Conservation (phyloP, 495 filamentous ascomycete genomes). For the Stereocaulon alpinum region DNA sequence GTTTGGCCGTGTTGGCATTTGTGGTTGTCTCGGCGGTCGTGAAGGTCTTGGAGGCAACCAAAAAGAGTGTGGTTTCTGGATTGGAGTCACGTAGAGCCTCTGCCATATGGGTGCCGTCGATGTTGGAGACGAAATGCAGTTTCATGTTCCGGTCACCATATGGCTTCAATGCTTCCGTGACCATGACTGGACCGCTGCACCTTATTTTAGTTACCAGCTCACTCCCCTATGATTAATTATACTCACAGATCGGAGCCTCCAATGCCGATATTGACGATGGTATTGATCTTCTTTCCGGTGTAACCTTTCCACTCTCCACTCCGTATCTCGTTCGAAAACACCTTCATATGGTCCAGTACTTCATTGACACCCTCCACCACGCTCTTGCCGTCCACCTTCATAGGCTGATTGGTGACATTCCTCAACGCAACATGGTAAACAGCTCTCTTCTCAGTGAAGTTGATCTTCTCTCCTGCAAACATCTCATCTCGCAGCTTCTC, state of each 20-base stretch:
- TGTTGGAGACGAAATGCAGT: slow-evolving; percentile 98
- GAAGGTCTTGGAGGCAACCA: slow-evolving; percentile 98
- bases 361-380: slow-evolving; percentile 90
- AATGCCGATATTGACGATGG: slow-evolving; percentile 95
- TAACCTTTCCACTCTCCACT: slow-evolving; percentile 97
- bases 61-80: slow-evolving; percentile 94
- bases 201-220: slow-evolving; percentile 27
- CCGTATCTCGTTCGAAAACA: slow-evolving; percentile 87
- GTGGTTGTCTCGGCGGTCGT: slow-evolving; percentile 95
- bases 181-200: slow-evolving; percentile 88
- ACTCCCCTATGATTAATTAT: slow-evolving; percentile 2
- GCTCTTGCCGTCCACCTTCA: slow-evolving; percentile 89
- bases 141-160: slow-evolving; percentile 77
- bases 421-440: slow-evolving; percentile 93
- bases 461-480: slow-evolving; percentile 97
- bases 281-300: slow-evolving; percentile 95
- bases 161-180: slow-evolving; percentile 89
- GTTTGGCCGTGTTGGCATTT: slow-evolving; percentile 93
- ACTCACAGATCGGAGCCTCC: slow-evolving; percentile 94
- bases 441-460: slow-evolving; percentile 94
- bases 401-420: slow-evolving; percentile 72
- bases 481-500: slow-evolving; percentile 93
- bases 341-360: slow-evolving; percentile 93
- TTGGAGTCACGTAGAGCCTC: slow-evolving; percentile 83
- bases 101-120: slow-evolving; percentile 94